Conservation (phyloP, 2,329 filamentous ascomycete species). For the Diaporthe batatas region DNA sequence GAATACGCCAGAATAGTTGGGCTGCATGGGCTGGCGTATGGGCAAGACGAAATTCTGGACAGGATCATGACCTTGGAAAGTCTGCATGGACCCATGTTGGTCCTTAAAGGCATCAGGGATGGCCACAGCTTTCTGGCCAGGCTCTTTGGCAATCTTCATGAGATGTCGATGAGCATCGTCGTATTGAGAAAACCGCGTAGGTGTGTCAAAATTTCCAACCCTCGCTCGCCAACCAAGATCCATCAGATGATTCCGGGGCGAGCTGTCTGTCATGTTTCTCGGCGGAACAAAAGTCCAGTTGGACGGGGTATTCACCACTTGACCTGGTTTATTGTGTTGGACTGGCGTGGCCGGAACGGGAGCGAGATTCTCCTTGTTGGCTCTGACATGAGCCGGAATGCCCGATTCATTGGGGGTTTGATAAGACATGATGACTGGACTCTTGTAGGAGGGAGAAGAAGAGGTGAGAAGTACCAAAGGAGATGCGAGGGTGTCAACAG, state of each 20-base stretch:
- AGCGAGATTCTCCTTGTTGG: background rate
- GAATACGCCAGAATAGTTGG: background rate
- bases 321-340: background rate
- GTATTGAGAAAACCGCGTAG: background rate
- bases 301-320: background rate
- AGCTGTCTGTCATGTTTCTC: background rate
- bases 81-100: background rate
- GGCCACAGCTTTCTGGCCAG: conserved; percentile 4
- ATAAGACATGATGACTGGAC: conserved; percentile 17
- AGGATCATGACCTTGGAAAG: background rate
- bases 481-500: background rate
- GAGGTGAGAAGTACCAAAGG: background rate
- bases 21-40: conserved; percentile 21
- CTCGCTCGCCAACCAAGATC: too few relatives aligned
- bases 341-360: background rate
- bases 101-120: background rate
- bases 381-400: background rate
- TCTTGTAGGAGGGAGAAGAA: conserved; percentile 11
- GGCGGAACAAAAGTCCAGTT: background rate
- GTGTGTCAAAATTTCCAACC: background rate
- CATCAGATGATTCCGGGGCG: background rate
- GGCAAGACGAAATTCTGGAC: background rate
- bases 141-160: background rate
- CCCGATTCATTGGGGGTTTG: background rate
- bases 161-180: background rate